A percentile compares a stretch with the other conserved stretches of the same genome.
Conservation (phyloP, 306 rosid genomes). For the Purshia tridentata region DNA sequence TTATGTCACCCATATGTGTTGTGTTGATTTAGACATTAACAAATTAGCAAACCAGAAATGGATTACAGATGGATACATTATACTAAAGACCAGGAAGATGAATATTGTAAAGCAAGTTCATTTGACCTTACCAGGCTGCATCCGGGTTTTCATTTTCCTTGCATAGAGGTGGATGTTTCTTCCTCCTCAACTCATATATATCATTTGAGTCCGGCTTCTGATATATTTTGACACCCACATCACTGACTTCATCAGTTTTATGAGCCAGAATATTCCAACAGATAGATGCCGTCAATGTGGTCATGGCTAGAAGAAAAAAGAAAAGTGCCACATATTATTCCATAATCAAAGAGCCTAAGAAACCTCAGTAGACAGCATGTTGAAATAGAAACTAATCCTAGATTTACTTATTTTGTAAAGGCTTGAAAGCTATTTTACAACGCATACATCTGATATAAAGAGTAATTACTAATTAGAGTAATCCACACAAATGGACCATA, state of each 20-base stretch:
- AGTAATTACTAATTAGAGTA: neutral
- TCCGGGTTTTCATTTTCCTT: constrained; percentile 90
- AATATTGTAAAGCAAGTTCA: constrained; percentile 29
- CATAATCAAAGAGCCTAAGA: neutral
- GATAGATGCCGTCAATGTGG: constrained; percentile 59
- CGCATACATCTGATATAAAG: neutral
- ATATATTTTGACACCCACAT: constrained; percentile 83
- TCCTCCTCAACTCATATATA: constrained; percentile 76
- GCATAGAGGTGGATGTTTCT: constrained; percentile 79
- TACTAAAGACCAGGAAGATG: constrained; percentile 8
- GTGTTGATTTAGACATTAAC: neutral
- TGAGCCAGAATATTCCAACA: constrained; percentile 98
- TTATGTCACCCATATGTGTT: neutral
- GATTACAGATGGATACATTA: neutral
- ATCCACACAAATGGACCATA: neutral
- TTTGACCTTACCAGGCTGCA: constrained; percentile 72
- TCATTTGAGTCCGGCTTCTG: constrained; percentile 92
- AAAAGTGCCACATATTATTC: neutral
- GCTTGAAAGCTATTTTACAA: neutral
- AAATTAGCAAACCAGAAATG: neutral
- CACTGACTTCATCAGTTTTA: constrained; percentile 82
- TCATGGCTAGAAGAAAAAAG: constrained; percentile 67
- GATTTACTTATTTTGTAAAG: neutral
- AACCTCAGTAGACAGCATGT: neutral
- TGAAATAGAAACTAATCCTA: neutral